Conservation (phyloP, 2,329 filamentous ascomycete genomes). For the Alternaria metachromatica region DNA sequence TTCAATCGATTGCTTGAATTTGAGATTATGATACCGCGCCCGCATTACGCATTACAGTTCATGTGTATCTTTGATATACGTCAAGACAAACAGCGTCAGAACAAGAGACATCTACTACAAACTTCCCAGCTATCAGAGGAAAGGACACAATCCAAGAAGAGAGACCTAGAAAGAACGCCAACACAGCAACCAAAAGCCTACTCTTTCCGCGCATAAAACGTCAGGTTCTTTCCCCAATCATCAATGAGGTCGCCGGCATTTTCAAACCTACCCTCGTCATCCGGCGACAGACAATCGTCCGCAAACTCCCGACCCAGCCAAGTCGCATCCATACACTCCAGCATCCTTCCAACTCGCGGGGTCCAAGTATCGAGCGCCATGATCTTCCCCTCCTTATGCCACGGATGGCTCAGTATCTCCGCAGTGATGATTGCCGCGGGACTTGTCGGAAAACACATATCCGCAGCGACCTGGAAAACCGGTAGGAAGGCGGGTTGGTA, state of each 20-base stretch:
- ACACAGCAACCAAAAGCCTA: not conserved
- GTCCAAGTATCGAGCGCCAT: not conserved
- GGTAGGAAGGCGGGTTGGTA: not conserved
- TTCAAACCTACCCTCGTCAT: not conserved
- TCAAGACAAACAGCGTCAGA: not conserved
- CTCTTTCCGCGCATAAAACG: not conserved
- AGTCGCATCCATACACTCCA: not conserved
- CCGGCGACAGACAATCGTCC: not conserved
- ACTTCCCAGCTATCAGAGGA: not conserved
- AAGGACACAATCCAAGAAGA: not conserved
- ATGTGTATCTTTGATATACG: not conserved
- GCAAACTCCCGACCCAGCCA: not conserved
- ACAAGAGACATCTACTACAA: not conserved
- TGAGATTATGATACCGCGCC: not conserved
- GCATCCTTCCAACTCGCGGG: constrained; percentile 6
- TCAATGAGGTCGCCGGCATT: not conserved
- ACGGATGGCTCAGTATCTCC: not conserved
- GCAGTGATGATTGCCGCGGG: constrained; percentile 6
- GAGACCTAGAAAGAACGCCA: not conserved
- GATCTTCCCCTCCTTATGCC: not conserved
- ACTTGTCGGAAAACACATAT: constrained; percentile 6
- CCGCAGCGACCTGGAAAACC: constrained; percentile 1
- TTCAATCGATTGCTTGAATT: not conserved
- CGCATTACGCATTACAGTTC: not conserved
- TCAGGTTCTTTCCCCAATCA: not conserved